phyloP scores from a whole-genome alignment of 106 monocot genomes.

The Iris macrosiphon region DNA sequence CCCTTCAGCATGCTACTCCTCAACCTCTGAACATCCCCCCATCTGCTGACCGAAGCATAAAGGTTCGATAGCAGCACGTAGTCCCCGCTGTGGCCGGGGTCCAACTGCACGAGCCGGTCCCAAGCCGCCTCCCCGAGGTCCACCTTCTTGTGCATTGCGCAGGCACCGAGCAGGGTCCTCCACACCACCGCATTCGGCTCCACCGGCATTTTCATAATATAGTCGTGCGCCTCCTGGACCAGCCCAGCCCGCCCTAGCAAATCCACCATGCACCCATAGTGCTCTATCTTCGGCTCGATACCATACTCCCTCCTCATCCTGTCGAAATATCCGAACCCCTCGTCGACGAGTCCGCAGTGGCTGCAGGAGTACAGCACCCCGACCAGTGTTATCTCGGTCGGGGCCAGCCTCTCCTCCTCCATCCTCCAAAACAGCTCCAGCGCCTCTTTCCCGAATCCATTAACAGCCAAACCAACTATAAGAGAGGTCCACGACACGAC shows the following conservation, averaged over 20 bases:
- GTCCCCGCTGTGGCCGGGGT: constrained; percentile 81
- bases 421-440: constrained; percentile 46
- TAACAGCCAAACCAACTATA: constrained; percentile 55
- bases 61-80: constrained; percentile 80
- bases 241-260: constrained; percentile 67
- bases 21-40: constrained; percentile 53
- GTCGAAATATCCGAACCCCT: constrained; percentile 58
- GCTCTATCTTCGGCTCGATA: constrained; percentile 67
- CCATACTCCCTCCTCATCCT: constrained; percentile 37
- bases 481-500: constrained; percentile 55
- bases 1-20: constrained; percentile 52
- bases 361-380: constrained; percentile 84
- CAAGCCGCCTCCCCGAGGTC: constrained; percentile 45
- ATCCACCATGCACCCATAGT: constrained; percentile 87
- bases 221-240: constrained; percentile 55
- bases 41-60: constrained; percentile 40
- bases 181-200: constrained; percentile 72
- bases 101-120: constrained; percentile 39
- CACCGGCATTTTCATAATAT: constrained; percentile 51
- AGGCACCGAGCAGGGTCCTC: constrained; percentile 74
- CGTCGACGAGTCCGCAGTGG: constrained; percentile 74
- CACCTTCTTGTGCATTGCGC: constrained; percentile 65
- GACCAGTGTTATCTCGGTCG: constrained; percentile 73
- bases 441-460: constrained; percentile 53
- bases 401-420: constrained; percentile 48